Evolutionary conservation across 768 basidiomycete species (phyloP), one percentile per base, ranked within the genome.

Genomic region (Serpula lacrymans): DNA sequence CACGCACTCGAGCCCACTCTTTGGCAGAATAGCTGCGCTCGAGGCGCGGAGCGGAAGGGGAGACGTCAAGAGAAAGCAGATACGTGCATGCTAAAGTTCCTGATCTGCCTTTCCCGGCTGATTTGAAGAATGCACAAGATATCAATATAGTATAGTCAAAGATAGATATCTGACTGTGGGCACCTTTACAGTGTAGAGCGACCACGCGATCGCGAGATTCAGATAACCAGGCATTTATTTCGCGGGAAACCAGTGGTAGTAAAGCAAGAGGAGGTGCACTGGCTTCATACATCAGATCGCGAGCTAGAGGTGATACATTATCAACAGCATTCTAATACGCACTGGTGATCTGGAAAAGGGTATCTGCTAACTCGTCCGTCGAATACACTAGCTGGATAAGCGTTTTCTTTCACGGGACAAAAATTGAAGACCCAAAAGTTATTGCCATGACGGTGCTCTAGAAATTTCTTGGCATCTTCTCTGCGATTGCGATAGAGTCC

Each of bases 271-370:
- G 90, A 1, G 91, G 89, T 4, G 84, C 81, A 58, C 84, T 86
- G 47, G 7, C 14, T 16, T 10, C 47, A 8, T 47, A 44, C 6
- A 18, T 36, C 16, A 39, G 35, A n/a, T n/a, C 5, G 17, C 21
- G 23, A 31, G n/a, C 18, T 21, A 42, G 16, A 24, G 12, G 18
- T 17, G 3, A 21, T 26, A 35, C 16, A 45, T 24, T 16, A n/a
- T n/a, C 12, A 39, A n/a, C n/a, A n/a, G n/a, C n/a, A n/a, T n/a
- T n/a, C n/a, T n/a, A 37, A 11, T 33, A 72, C 85, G 60, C 48
- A 88, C 81, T 92, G 87, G 56, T 94, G 91, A 55, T 94, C 91
- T 16, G 91, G 91, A 55, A 89, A 92, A 1, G 91, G 91, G 54
- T 85, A 92, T 37, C 90, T 68, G 51, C 84, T 88, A 13, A 91